phyloP scores from a whole-genome alignment of 768 basidiomycete species.

The Myochromella boudieri region DNA sequence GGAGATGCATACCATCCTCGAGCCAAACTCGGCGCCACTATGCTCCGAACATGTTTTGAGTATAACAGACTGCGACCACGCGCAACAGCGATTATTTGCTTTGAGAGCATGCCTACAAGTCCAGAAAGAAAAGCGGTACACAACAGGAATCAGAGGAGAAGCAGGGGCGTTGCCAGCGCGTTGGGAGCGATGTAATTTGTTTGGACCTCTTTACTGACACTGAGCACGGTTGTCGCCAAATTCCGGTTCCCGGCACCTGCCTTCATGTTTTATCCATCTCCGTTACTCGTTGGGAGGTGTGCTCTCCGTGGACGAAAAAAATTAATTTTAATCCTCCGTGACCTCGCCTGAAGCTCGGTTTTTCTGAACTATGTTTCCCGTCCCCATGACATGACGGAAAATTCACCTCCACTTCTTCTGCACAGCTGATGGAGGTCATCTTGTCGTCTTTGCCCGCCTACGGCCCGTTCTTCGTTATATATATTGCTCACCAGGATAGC shows the following conservation, averaged over 20 bases:
- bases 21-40: conserved; percentile 32
- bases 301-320: neutral
- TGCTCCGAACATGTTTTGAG: conserved; percentile 30
- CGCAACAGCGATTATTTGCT: conserved; percentile 65
- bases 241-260: conserved; percentile 10
- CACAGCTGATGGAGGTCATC: conserved; percentile 5
- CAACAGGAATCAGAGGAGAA: conserved; percentile 2
- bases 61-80: conserved; percentile 55
- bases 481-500: neutral
- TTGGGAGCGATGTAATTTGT: conserved; percentile 20
- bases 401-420: neutral
- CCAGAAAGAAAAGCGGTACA: conserved; percentile 8
- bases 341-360: conserved; percentile 18
- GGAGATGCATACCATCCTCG: conserved; percentile 44
- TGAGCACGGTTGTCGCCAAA: conserved; percentile 14
- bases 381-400: conserved; percentile 9
- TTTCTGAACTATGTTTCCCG: neutral
- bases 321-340: conserved; percentile 6
- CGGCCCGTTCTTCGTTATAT: conserved; percentile 7
- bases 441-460: conserved; percentile 1
- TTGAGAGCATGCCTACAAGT: conserved; percentile 57
- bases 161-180: conserved; percentile 5
- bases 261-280: neutral
- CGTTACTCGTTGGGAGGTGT: conserved; percentile 1
- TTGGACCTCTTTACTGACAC: conserved; percentile 16